Conservation (phyloP, 768 basidiomycete species). For the Fomitopsis serialis region DNA sequence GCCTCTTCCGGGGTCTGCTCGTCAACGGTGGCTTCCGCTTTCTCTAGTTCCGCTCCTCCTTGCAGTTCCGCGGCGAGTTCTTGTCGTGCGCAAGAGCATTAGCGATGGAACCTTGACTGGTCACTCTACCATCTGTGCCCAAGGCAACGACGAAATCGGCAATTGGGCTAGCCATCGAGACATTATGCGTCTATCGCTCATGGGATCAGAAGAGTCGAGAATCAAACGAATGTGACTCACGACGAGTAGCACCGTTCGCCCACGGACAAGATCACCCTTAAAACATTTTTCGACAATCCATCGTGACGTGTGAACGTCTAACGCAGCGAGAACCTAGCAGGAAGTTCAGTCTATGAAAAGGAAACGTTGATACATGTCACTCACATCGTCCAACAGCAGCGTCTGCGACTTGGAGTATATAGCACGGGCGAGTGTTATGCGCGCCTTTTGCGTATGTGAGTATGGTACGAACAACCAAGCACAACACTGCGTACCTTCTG, state of each 20-base stretch:
- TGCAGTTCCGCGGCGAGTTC: slow-evolving; percentile 24
- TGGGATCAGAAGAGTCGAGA: too few relatives aligned
- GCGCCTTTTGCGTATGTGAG: slow-evolving; percentile 25
- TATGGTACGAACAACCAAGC: not conserved
- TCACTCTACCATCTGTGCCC: slow-evolving; percentile 45
- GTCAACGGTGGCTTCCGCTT: slow-evolving; percentile 19
- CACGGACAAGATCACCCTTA: slow-evolving; percentile 39
- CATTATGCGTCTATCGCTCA: slow-evolving; percentile 41
- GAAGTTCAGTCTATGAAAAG: not conserved
- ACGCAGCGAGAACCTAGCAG: slow-evolving; percentile 36
- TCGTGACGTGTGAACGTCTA: slow-evolving; percentile 48
- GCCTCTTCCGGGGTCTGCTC: slow-evolving; percentile 8
- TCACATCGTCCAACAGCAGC: slow-evolving; percentile 69
- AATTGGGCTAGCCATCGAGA: slow-evolving; percentile 47
- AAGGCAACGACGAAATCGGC: slow-evolving; percentile 55
- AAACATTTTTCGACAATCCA: slow-evolving; percentile 49
- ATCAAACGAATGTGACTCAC: slow-evolving; percentile 24
- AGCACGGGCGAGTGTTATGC: slow-evolving; percentile 45
- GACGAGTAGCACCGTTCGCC: slow-evolving; percentile 49
- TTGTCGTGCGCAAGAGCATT: slow-evolving; percentile 40
- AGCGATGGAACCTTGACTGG: slow-evolving; percentile 42
- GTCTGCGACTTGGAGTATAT: slow-evolving; percentile 57
- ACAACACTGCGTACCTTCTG: slow-evolving; percentile 31
- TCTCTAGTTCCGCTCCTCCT: slow-evolving; percentile 19
- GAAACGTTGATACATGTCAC: not conserved